Percentiles rank a stretch among this genome's conserved stretches.
Conservation (phyloP, 2,329 filamentous ascomycete genomes). For the Aureobasidium sp. region DNA sequence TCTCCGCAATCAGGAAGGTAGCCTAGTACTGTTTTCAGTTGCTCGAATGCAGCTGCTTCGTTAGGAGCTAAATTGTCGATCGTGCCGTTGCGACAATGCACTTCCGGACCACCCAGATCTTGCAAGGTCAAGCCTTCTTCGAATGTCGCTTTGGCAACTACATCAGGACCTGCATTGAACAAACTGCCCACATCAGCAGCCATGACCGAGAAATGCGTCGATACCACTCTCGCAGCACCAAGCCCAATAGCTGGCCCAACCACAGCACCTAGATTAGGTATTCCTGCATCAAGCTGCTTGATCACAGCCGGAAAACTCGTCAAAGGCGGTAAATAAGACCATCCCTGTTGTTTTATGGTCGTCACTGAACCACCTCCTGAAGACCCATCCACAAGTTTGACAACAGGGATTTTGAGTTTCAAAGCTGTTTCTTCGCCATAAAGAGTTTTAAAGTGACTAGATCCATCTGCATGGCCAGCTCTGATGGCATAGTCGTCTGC, state of each 20-base stretch:
- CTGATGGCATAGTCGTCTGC: conserved; percentile 58
- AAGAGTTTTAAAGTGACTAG: conserved; percentile 42
- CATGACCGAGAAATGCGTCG: conserved; percentile 61
- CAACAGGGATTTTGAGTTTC: conserved; percentile 49
- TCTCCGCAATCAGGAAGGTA: conserved; percentile 54
- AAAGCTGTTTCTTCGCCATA: conserved; percentile 57
- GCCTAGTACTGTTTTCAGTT: conserved; percentile 49
- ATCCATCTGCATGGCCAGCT: conserved; percentile 54
- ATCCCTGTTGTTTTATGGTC: conserved; percentile 49
- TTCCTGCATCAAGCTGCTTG: conserved; percentile 54
- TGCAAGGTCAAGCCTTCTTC: conserved; percentile 54
- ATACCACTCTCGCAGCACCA: conserved; percentile 54
- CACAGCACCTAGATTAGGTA: conserved; percentile 58
- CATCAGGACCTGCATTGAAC: conserved; percentile 58
- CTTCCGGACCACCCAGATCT: conserved; percentile 52
- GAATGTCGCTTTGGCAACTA: conserved; percentile 57
- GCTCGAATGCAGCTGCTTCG: conserved; percentile 55
- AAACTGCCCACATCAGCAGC: conserved; percentile 54
- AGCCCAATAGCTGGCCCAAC: conserved; percentile 58
- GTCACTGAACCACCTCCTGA: conserved; percentile 58
- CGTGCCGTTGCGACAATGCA: conserved; percentile 60
- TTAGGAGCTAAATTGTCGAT: conserved; percentile 57
- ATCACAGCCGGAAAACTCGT: conserved; percentile 47
- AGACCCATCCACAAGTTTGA: conserved; percentile 59
- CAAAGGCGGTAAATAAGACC: conserved; percentile 54